Conservation (phyloP, 1,139 yeast genomes). For the Diutina ranongensis region DNA sequence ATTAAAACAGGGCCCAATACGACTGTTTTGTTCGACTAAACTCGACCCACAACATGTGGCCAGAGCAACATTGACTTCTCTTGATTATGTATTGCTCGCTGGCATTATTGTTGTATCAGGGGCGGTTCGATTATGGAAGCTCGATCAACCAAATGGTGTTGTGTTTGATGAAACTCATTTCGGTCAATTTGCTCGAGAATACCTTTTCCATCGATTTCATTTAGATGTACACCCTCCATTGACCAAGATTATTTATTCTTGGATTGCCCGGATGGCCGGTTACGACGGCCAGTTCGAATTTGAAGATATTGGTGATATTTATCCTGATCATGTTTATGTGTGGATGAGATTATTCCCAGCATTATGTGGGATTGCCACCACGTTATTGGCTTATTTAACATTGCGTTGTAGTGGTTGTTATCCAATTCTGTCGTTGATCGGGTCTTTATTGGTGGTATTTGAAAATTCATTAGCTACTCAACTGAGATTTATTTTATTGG, state of each 20-base stretch:
- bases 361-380: conserved; percentile 30
- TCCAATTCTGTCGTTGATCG: conserved; percentile 29
- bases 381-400: conserved; percentile 35
- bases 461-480: conserved; percentile 47
- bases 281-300: conserved; percentile 35
- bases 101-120: conserved; percentile 6
- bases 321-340: conserved; percentile 18
- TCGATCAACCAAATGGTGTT: conserved; percentile 22
- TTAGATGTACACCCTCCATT: conserved; percentile 57
- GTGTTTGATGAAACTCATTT: conserved; percentile 30
- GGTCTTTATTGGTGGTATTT: conserved; percentile 31
- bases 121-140: conserved; percentile 15
- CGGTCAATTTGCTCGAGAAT: conserved; percentile 29
- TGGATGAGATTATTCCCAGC: conserved; percentile 24
- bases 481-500: conserved; percentile 38
- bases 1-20: neutral
- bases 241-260: conserved; percentile 35
- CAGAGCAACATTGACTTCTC: neutral
- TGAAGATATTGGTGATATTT: conserved; percentile 22
- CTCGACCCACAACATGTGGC: neutral
- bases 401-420: conserved; percentile 38
- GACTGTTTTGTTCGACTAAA: neutral
- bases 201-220: conserved; percentile 49
- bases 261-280: conserved; percentile 26
- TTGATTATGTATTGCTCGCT: neutral